A percentile compares a stretch with the other conserved stretches of the same genome.
These are phyloP conservation scores for Truncatella angustata DNA, from an alignment of 2,329 filamentous ascomycete species.

Conservation along the genomic window DNA sequence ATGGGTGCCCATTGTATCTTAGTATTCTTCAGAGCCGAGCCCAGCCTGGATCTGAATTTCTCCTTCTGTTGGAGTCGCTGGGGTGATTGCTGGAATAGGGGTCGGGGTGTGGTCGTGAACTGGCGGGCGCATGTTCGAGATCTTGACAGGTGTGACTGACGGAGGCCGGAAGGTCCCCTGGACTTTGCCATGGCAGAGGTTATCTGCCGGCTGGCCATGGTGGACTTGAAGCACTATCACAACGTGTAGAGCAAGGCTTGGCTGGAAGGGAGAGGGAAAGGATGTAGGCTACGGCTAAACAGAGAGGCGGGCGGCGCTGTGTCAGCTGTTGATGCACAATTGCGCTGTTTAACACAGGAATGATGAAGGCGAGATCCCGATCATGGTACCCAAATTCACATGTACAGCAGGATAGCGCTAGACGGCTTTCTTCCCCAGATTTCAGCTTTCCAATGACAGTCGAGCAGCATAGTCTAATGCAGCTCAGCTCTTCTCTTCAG, in stretches of 20 bases:
- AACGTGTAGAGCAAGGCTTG: too few species aligned
- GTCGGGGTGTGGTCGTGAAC: conserved; percentile 25
- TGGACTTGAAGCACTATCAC: background rate
- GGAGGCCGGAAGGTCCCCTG: conserved; percentile 7
- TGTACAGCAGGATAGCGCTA: background rate
- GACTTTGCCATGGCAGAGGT: conserved; percentile 2
- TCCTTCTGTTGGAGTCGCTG: conserved; percentile 36
- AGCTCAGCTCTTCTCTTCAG: too few species aligned
- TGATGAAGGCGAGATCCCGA: too few species aligned
- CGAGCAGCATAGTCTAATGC: conserved; percentile 10
- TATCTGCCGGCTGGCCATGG: background rate
- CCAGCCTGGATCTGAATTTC: conserved; percentile 51
- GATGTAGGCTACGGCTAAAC: too few species aligned
- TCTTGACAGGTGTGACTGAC: conserved; percentile 16
- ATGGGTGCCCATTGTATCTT: conserved; percentile 87
- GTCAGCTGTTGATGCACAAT: too few species aligned
- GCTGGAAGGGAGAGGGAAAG: too few species aligned
- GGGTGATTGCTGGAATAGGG: conserved; percentile 41
- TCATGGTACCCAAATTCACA: background rate
- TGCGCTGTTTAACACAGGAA: too few species aligned
- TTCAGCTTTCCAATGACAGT: conserved; percentile 1
- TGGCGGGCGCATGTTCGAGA: conserved; percentile 20
- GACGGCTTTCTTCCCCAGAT: conserved; percentile 6
- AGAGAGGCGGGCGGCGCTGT: too few species aligned
- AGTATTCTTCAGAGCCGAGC: conserved; percentile 47